Evolutionary conservation across 257 asterid species (phyloP), one percentile per base, ranked within the genome.

Genomic region (Scutellaria baicalensis): DNA sequence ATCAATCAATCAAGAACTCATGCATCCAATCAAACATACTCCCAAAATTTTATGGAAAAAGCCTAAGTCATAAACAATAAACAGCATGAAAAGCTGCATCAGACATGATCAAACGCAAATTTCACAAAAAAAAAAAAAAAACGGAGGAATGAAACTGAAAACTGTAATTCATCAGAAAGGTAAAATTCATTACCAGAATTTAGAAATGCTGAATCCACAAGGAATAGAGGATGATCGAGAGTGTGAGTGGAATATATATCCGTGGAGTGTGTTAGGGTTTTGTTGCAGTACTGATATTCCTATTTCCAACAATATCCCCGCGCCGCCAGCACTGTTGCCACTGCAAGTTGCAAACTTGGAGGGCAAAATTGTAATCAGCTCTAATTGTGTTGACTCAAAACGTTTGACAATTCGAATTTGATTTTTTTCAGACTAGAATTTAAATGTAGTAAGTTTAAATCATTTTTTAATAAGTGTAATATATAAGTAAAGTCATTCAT

Each of bases 251-350:
- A 31, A 48, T 39, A 59, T 44, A 59, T 43, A 51, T 16, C 6
- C 18, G 39, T 38, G 9, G 65, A 11, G 65, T 8, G 57, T 6
- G 64, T 35, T 62, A 63, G 82, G 82, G 79, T 62, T 72, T 67
- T 52, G 68, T 2, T 7, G 60, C 27, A 59, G 45, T 73, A 61
- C 75, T 13, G 21, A 51, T 52, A 44, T 71, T 43, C 33, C 81
- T 78, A 27, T 27, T 2, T 27, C 4, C 33, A 0, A 27, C 33
- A 27, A 27, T 2, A 3, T 23, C 27, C 27, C 27, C 27, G 27
- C 27, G 27, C 27, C 2, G 27, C 27, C 2, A 23, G 1, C 27
- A 23, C 0, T 27, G 33, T 27, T 27, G 33, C 33, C 33, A 27
- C 33, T 27, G 33, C 33, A 1, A 27, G 4, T 27, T 2, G 33